Conservation (phyloP, 2,329 filamentous ascomycete species). For the Aspergillus hortae region DNA sequence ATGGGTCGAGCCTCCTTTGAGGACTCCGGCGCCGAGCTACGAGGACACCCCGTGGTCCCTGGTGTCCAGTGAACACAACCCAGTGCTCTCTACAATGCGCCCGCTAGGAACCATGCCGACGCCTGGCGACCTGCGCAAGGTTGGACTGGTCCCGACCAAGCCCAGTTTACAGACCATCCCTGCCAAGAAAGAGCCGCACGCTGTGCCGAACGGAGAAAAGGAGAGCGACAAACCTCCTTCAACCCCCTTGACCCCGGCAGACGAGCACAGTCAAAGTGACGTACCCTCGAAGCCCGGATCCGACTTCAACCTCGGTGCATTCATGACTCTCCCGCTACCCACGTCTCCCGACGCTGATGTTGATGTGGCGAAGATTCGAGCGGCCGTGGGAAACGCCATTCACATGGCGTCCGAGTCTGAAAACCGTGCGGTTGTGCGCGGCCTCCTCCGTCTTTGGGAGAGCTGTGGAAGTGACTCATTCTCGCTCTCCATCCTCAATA, state of each 20-base stretch:
- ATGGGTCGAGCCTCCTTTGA: slow-evolving; percentile 58
- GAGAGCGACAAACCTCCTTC: slow-evolving; percentile 9
- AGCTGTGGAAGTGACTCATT: slow-evolving; percentile 29
- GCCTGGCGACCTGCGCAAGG: slow-evolving; percentile 54
- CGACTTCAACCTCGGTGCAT: slow-evolving; percentile 15
- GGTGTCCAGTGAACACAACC: slow-evolving; percentile 59
- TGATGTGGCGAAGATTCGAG: slow-evolving; percentile 26
- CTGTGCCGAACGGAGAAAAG: slow-evolving; percentile 10
- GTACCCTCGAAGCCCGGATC: slow-evolving; percentile 8
- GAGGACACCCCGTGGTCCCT: slow-evolving; percentile 64
- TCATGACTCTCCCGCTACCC: slow-evolving; percentile 18
- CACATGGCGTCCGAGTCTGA: slow-evolving; percentile 24
- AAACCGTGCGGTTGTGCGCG: slow-evolving; percentile 26
- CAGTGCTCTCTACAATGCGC: slow-evolving; percentile 79
- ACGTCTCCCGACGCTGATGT: slow-evolving; percentile 17
- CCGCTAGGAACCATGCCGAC: slow-evolving; percentile 71
- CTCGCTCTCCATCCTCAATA: slow-evolving; percentile 27
- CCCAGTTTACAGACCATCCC: slow-evolving; percentile 40
- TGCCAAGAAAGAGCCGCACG: slow-evolving; percentile 39
- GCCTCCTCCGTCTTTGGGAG: slow-evolving; percentile 27
- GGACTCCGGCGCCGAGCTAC: slow-evolving; percentile 62
- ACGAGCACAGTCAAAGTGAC: slow-evolving; percentile 10
- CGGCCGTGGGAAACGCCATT: slow-evolving; percentile 25
- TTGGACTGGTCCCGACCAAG: slow-evolving; percentile 43
- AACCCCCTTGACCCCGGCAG: slow-evolving; percentile 13